phyloP scores from a whole-genome alignment of 768 basidiomycete genomes.

The Amanita jacksonii region DNA sequence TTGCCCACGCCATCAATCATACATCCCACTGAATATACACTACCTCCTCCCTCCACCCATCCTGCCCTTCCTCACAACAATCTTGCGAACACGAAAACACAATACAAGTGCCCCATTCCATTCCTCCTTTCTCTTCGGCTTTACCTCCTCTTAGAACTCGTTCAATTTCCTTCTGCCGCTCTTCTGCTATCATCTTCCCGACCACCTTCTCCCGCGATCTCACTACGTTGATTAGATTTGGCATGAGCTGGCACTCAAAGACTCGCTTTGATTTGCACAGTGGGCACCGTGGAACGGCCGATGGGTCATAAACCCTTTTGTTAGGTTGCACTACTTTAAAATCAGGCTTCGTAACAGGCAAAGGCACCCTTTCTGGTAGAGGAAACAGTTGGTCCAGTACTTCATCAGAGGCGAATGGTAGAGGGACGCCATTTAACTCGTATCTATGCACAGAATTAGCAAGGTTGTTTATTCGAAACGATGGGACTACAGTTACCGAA shows the following conservation, averaged over 20 bases:
- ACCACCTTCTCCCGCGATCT: slow-evolving; percentile 16
- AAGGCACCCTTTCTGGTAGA: slow-evolving; percentile 28
- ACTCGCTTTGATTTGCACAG: slow-evolving; percentile 56
- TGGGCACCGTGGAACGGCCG: slow-evolving; percentile 53
- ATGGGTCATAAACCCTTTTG: slow-evolving; percentile 46
- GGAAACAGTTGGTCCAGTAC: slow-evolving; percentile 73
- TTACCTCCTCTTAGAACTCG: slow-evolving; percentile 38
- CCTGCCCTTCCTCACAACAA: slow-evolving; percentile 49
- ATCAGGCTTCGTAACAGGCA: slow-evolving; percentile 50
- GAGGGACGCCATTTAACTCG: slow-evolving; percentile 74
- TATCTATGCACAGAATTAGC: slow-evolving; percentile 44
- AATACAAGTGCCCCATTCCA: slow-evolving; percentile 95
- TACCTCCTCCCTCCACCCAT: slow-evolving; percentile 65
- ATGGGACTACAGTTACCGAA: slow-evolving; percentile 52
- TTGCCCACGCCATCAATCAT: slow-evolving; percentile 3
- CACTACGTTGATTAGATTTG: slow-evolving; percentile 80
- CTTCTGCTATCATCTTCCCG: slow-evolving; percentile 49
- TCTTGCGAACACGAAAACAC: slow-evolving; percentile 82
- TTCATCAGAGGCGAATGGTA: slow-evolving; percentile 77
- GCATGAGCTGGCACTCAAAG: slow-evolving; percentile 95
- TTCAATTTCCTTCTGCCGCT: slow-evolving; percentile 56
- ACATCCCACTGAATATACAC: slow-evolving; percentile 67
- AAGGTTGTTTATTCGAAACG: neutral
- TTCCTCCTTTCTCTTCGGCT: slow-evolving; percentile 32
- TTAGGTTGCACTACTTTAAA: slow-evolving; percentile 44